Conservation (phyloP, 163 green algal genomes). For the Prototheca stagnorum region DNA sequence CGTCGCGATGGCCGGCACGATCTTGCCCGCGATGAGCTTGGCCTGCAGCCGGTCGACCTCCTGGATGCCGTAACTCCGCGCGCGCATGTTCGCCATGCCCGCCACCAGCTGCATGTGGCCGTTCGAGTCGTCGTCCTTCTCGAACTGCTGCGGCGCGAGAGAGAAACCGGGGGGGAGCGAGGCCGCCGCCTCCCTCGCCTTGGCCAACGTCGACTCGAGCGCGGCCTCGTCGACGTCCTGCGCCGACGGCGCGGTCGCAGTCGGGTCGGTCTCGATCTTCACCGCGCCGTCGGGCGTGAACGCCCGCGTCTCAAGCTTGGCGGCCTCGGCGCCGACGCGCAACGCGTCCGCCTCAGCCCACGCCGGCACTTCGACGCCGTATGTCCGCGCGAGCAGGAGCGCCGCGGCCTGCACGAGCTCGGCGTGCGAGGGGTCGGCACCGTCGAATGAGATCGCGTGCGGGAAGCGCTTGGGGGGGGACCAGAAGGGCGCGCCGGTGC, state of each 20-base stretch:
- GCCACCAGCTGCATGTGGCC: conserved; percentile 95
- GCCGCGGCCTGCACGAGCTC: conserved; percentile 39
- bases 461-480: conserved; percentile 95
- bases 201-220: conserved; percentile 50
- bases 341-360: conserved; percentile 44
- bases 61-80: conserved; percentile 80
- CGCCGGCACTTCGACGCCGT: conserved; percentile 53
- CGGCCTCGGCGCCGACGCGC: conserved; percentile 16
- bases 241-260: conserved; percentile 31
- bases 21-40: conserved; percentile 94
- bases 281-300: conserved; percentile 75
- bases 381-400: conserved; percentile 53
- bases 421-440: conserved; percentile 47
- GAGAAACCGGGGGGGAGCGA: neutral
- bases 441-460: conserved; percentile 52
- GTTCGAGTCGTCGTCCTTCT: conserved; percentile 95
- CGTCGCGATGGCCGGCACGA: conserved; percentile 95
- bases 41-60: conserved; percentile 76
- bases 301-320: conserved; percentile 38
- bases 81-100: conserved; percentile 92
- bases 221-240: conserved; percentile 7
- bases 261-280: conserved; percentile 96
- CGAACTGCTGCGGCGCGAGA: conserved; percentile 63
- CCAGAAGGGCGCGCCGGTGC: conserved; percentile 84
- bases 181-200: conserved; percentile 23